Conservation (phyloP, 345 rosid genomes). For the Kandelia obovata region DNA sequence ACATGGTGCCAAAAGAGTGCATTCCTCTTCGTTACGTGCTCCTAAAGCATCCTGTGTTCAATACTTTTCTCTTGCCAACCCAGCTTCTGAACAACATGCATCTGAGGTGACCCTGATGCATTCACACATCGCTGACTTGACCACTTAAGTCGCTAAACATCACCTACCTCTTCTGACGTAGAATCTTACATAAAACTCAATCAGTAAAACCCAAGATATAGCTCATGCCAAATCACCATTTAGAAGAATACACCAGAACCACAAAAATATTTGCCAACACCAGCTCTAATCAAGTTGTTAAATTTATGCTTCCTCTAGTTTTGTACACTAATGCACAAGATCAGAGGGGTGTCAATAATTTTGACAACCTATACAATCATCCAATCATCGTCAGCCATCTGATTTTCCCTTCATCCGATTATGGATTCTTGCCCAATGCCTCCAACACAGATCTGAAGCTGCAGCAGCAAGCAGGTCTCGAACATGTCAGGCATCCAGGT, state of each 20-base stretch:
- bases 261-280: constrained; percentile 9
- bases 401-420: constrained; percentile 27
- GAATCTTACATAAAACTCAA: too few relatives aligned
- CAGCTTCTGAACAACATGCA: too few relatives aligned
- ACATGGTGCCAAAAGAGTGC: too few relatives aligned
- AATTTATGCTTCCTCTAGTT: constrained; percentile 20
- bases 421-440: constrained; percentile 32
- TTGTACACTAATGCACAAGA: constrained; percentile 29
- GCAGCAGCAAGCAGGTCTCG: constrained; percentile 15
- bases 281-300: constrained; percentile 10
- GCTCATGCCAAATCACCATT: constrained; percentile 4
- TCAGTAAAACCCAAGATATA: too few relatives aligned
- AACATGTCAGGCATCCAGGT: constrained; percentile 15
- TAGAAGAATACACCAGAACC: constrained; percentile 21
- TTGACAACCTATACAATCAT: constrained; percentile 41
- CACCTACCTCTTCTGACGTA: too few relatives aligned
- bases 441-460: constrained; percentile 28
- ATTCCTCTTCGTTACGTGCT: too few relatives aligned
- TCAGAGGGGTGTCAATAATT: constrained; percentile 28
- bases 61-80: too few relatives aligned
- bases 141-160: too few relatives aligned
- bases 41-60: too few relatives aligned
- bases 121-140: too few relatives aligned
- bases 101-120: too few relatives aligned
- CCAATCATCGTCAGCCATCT: constrained; percentile 24